phyloP scores from a whole-genome alignment of 1,284 basidiomycete species.

The Sanghuangporus sanghuang region DNA sequence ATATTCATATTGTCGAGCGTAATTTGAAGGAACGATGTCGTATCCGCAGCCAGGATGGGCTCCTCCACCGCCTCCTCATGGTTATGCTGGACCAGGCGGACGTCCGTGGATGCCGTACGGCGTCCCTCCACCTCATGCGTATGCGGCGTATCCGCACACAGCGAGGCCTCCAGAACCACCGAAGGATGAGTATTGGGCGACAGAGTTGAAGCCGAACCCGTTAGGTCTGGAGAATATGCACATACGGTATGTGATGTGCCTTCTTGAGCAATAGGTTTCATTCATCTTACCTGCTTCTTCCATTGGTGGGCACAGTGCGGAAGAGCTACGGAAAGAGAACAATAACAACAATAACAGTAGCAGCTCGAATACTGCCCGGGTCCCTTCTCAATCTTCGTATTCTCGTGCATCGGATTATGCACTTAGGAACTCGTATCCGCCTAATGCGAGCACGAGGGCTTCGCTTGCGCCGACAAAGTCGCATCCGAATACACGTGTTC shows the following conservation, averaged over 20 bases:
- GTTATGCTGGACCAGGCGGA: neutral
- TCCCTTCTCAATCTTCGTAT: neutral
- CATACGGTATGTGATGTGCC: slow-evolving; percentile 44
- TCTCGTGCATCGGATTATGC: neutral
- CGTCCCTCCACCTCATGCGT: neutral
- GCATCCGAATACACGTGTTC: neutral
- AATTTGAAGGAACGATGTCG: neutral
- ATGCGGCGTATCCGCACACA: neutral
- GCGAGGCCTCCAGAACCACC: neutral
- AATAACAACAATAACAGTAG: neutral
- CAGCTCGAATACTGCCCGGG: neutral
- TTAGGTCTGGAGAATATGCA: slow-evolving; percentile 63
- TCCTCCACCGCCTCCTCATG: neutral
- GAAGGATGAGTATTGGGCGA: slow-evolving; percentile 15
- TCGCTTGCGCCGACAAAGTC: neutral
- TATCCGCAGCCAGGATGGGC: neutral
- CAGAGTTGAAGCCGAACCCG: slow-evolving; percentile 47
- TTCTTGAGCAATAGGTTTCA: neutral
- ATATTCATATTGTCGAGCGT: neutral
- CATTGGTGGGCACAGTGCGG: neutral
- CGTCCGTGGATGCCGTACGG: neutral
- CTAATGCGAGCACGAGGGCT: neutral
- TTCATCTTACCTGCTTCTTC: neutral
- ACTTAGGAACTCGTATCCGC: neutral
- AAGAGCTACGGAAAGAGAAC: neutral